These are phyloP conservation scores for Fraxinus americana DNA, from an alignment of 257 asterid species.

Conservation along the genomic window DNA sequence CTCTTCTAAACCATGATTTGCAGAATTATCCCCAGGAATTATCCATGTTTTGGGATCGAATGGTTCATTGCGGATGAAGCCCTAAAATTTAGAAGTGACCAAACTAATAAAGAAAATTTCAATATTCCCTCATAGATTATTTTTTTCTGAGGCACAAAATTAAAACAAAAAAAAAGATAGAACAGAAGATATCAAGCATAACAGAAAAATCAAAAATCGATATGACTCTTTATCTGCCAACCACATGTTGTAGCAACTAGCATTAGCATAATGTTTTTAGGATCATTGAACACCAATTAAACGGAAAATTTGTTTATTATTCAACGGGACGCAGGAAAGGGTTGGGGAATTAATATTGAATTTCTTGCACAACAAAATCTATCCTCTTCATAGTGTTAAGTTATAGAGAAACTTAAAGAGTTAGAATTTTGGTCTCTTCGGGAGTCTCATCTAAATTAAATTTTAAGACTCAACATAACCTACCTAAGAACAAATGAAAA, in stretches of 20 bases:
- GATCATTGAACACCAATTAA: not conserved
- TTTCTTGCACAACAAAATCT: no score
- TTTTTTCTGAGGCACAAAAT: not conserved
- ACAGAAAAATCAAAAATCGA: not conserved
- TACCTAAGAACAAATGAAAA: no score
- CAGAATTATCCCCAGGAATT: slow-evolving; percentile 57
- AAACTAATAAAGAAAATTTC: not conserved
- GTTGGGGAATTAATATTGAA: no score
- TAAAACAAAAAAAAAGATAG: no score
- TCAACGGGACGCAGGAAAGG: no score
- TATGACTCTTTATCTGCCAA: no score
- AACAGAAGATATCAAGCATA: not conserved
- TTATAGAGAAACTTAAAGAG: no score
- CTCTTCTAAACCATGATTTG: slow-evolving; percentile 28
- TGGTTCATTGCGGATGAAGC: slow-evolving; percentile 72
- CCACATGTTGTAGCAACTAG: not conserved
- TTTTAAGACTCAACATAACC: no score
- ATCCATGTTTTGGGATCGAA: slow-evolving; percentile 72
- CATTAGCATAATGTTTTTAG: not conserved
- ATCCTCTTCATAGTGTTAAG: no score
- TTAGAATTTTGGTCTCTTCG: no score
- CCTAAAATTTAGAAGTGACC: slow-evolving; percentile 40
- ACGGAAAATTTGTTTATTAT: not conserved
- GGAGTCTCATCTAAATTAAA: no score
- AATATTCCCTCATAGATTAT: not conserved